Evolutionary conservation across 2,329 filamentous ascomycete genomes (phyloP).

Genomic region (Nannizzia gypsea): DNA sequence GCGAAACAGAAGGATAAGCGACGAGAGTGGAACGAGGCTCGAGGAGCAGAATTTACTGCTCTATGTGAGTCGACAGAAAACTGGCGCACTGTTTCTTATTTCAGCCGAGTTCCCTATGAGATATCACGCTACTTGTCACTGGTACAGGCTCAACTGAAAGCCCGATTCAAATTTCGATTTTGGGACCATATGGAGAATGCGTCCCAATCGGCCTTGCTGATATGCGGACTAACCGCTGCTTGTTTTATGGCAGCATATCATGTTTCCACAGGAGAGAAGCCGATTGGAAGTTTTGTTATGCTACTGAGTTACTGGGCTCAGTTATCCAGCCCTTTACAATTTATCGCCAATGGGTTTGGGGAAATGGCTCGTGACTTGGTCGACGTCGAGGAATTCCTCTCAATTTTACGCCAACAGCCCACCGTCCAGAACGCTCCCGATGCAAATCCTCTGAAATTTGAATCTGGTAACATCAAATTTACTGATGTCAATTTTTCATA

Average conservation of each 20-base stretch:
- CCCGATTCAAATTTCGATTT: slow-evolving; percentile 26
- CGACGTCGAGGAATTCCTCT: slow-evolving; percentile 46
- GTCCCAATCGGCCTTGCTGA: slow-evolving; percentile 37
- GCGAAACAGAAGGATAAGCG: slow-evolving; percentile 30
- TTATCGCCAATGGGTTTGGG: slow-evolving; percentile 40
- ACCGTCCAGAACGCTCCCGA: slow-evolving; percentile 30
- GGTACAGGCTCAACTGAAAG: slow-evolving; percentile 28
- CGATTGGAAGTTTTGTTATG: slow-evolving; percentile 52
- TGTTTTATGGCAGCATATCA: slow-evolving; percentile 44
- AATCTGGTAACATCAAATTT: slow-evolving; percentile 38
- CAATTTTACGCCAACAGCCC: slow-evolving; percentile 39
- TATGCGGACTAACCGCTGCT: slow-evolving; percentile 38
- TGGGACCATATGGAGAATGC: slow-evolving; percentile 27
- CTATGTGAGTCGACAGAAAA: slow-evolving; percentile 49
- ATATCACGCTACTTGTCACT: slow-evolving; percentile 36
- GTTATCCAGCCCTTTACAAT: slow-evolving; percentile 38
- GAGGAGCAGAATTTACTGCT: slow-evolving; percentile 40
- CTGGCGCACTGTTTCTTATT: slow-evolving; percentile 48
- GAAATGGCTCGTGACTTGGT: slow-evolving; percentile 45
- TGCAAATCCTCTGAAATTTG: slow-evolving; percentile 30
- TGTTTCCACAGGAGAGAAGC: slow-evolving; percentile 38
- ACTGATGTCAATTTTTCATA: slow-evolving; percentile 43
- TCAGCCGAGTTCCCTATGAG: slow-evolving; percentile 47
- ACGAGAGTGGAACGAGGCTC: slow-evolving; percentile 29
- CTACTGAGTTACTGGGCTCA: slow-evolving; percentile 54